Base-by-base conservation (phyloP, 148 eudicot species). In the Silene latifolia region DNA sequence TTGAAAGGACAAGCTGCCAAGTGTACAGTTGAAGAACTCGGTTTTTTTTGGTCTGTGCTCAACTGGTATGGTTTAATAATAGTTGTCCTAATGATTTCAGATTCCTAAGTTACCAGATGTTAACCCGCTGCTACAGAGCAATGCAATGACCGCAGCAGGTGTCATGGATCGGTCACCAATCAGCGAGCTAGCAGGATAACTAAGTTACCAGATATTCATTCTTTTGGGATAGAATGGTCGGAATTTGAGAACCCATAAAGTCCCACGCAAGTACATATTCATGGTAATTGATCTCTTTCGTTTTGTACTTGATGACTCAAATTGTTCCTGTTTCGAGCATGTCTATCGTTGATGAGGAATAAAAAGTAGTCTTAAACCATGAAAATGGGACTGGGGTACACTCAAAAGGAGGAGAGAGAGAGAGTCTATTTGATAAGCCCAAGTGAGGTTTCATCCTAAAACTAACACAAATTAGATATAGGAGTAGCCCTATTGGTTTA, bases 81-180 rank as follows among this genome's bases (percentile, higher is more conserved):
- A 54, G 25, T 72, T 73, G 46, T 71, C 61, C 69, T 76, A 32
- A 39, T 71, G 73, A 60, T 68, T 82, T 80, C 84, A 95, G 99
- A 84, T 95, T 72, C 99, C 99, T 39, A 95, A 92, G 83, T 81
- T 95, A 85, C 96, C 93, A 71, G 99, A 92, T 82, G 76, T 95
- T 71, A 87, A 90, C 68, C 89, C 91, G 12, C 63, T 76, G 80
- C 86, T 95, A 66, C 85, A 90, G 83, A 89, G 88, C 82, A 90
- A 90, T 71, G 99, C 97, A 14, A 75, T 80, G 83, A 82, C 84
- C 44, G 97, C 97, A 78, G 86, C 90, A 27, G 85, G 85, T 70
- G 87, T 95, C 76, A 95, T 95, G 99, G 97, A 95, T 76, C 96
- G 99, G 69, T 90, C 96, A 47, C 99, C 99, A 23, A 89, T 95